phyloP scores from a whole-genome alignment of 2,329 filamentous ascomycete species.

The Sporothrix inflata region DNA sequence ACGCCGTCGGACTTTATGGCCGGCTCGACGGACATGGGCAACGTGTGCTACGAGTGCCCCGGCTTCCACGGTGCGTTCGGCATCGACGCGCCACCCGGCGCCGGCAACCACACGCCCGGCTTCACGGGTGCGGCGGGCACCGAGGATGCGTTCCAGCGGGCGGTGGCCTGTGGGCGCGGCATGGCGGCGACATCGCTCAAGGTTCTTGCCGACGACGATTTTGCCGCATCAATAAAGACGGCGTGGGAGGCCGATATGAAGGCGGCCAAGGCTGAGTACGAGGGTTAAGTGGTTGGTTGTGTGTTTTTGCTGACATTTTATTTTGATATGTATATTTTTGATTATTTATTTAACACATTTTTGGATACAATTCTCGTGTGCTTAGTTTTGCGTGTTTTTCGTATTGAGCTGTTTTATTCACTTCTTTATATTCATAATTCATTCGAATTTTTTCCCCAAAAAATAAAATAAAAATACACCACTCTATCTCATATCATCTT shows the following conservation, averaged over 20 bases:
- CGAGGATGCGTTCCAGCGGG: constrained; percentile 42
- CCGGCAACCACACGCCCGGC: constrained; percentile 48
- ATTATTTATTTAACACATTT: not conserved
- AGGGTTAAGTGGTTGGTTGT: not conserved
- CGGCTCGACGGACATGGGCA: constrained; percentile 46
- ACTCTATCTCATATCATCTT: not conserved
- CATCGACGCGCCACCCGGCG: constrained; percentile 42
- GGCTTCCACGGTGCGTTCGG: constrained; percentile 50
- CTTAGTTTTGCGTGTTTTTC: too few relatives aligned
- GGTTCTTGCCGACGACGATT: constrained; percentile 37
- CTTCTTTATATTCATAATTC: too few relatives aligned
- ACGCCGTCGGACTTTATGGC: constrained; percentile 40
- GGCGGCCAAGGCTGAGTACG: constrained; percentile 33
- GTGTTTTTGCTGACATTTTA: not conserved
- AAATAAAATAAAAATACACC: not conserved
- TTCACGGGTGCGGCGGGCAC: constrained; percentile 47
- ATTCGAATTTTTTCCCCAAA: not conserved
- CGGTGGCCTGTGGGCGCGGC: constrained; percentile 41
- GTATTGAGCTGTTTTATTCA: too few relatives aligned
- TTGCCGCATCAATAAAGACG: constrained; percentile 35
- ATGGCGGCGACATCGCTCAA: constrained; percentile 42
- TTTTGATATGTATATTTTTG: not conserved
- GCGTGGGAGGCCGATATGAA: constrained; percentile 43
- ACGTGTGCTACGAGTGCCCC: constrained; percentile 50
- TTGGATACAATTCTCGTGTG: too few relatives aligned